These are phyloP conservation scores for Sechiopsis laciniata DNA, from an alignment of 306 rosid species.

Conservation along the genomic window DNA sequence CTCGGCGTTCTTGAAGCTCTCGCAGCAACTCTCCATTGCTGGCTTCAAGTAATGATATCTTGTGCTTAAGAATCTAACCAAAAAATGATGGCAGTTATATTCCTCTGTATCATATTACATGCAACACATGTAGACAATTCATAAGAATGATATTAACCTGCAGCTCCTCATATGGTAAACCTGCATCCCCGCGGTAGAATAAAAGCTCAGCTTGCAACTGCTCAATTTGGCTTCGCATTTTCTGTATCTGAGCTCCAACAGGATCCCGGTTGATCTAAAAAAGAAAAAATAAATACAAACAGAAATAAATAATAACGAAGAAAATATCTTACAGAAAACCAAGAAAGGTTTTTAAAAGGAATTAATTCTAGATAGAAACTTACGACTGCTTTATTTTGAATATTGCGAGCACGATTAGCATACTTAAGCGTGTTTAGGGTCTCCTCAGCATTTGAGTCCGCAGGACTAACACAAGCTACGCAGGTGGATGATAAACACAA, in stretches of 20 bases:
- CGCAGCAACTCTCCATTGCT: slow-evolving; percentile 65
- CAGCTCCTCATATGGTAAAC: slow-evolving; percentile 73
- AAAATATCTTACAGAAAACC: not conserved
- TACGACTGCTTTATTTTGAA: slow-evolving; percentile 93
- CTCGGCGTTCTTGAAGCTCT: slow-evolving; percentile 52
- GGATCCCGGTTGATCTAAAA: slow-evolving; percentile 87
- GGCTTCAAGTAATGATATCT: slow-evolving; percentile 83
- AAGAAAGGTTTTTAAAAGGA: not conserved
- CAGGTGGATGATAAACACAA: slow-evolving; percentile 19
- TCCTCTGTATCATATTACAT: slow-evolving; percentile 8
- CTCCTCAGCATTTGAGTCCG: slow-evolving; percentile 96
- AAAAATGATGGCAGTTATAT: slow-evolving; percentile 20
- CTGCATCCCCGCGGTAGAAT: slow-evolving; percentile 59
- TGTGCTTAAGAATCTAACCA: slow-evolving; percentile 75
- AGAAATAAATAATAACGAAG: slow-evolving; percentile 20
- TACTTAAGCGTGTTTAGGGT: slow-evolving; percentile 93
- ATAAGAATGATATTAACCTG: slow-evolving; percentile 47
- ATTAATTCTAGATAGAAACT: slow-evolving; percentile 29
- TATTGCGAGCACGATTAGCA: slow-evolving; percentile 97
- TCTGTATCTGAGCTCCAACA: slow-evolving; percentile 64
- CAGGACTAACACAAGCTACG: slow-evolving; percentile 97
- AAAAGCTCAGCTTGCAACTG: slow-evolving; percentile 83
- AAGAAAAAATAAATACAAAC: not conserved
- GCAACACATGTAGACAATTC: slow-evolving; percentile 16
- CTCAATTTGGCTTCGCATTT: slow-evolving; percentile 82